Percentiles rank a stretch among this genome's conserved stretches.
phyloP scores from a whole-genome alignment of 176 grass and related monocot genomes.

The Tuctoria greenei region DNA sequence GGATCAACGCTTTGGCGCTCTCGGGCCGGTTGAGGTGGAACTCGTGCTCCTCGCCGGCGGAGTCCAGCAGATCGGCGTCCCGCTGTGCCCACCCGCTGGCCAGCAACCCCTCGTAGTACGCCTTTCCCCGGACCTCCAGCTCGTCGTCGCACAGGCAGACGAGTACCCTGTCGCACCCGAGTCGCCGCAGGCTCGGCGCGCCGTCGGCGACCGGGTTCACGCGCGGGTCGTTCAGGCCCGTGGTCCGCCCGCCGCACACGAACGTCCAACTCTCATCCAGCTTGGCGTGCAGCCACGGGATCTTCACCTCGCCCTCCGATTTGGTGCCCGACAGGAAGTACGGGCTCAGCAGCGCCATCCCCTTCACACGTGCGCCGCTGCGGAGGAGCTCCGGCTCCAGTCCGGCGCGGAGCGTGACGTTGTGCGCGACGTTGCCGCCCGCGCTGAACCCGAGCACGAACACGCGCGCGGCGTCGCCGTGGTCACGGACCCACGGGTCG shows the following conservation, averaged over 20 bases:
- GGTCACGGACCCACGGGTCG: constrained; percentile 37
- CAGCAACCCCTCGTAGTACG: constrained; percentile 32
- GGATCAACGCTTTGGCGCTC: constrained; percentile 14
- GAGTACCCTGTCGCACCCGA: constrained; percentile 25
- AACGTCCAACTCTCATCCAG: constrained; percentile 41
- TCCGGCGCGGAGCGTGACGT: constrained; percentile 45
- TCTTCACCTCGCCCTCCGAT: not conserved
- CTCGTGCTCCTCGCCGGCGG: constrained; percentile 35
- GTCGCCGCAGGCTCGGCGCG: constrained; percentile 31
- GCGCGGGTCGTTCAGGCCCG: constrained; percentile 32
- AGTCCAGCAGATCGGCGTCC: constrained; percentile 16
- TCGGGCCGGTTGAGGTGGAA: constrained; percentile 33
- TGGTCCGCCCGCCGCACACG: constrained; percentile 12
- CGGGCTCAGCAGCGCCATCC: constrained; percentile 47
- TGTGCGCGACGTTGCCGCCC: constrained; percentile 56
- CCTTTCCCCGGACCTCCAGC: constrained; percentile 8
- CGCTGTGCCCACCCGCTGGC: constrained; percentile 29
- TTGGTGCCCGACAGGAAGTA: constrained; percentile 1
- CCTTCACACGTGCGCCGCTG: not conserved
- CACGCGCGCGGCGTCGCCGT: constrained; percentile 29
- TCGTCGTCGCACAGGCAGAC: constrained; percentile 36
- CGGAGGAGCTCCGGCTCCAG: not conserved
- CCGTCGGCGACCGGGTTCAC: constrained; percentile 41
- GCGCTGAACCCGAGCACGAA: constrained; percentile 51
- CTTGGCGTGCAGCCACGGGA: constrained; percentile 22